phyloP scores from a whole-genome alignment of 2,329 filamentous ascomycete genomes.

The Phialemoniopsis sp. region DNA sequence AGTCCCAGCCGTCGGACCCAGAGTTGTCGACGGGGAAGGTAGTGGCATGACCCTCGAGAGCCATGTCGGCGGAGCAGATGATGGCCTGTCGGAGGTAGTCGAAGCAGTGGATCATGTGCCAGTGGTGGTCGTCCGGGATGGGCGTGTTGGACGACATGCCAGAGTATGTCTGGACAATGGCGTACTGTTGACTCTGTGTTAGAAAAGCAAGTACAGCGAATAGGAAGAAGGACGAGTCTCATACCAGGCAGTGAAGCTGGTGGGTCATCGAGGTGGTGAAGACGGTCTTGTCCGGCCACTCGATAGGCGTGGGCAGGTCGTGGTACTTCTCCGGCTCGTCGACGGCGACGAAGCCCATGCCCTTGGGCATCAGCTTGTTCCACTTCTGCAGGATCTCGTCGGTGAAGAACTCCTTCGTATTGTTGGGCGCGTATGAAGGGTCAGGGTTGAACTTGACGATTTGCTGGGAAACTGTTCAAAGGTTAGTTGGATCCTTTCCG shows the following conservation, averaged over 20 bases:
- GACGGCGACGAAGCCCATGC: slow-evolving; percentile 30
- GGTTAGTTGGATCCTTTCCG: no score
- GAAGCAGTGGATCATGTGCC: slow-evolving; percentile 45
- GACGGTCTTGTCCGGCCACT: slow-evolving; percentile 27
- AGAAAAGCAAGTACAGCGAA: neutral
- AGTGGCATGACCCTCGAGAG: slow-evolving; percentile 39
- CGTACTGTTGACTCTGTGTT: slow-evolving; percentile 18
- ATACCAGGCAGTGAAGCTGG: slow-evolving; percentile 28
- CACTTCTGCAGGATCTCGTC: slow-evolving; percentile 25
- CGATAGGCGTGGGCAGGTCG: slow-evolving; percentile 26
- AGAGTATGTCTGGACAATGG: slow-evolving; percentile 38
- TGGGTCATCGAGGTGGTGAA: slow-evolving; percentile 31
- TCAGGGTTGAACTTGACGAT: slow-evolving; percentile 26
- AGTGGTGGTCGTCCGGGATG: slow-evolving; percentile 37
- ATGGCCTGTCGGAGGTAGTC: slow-evolving; percentile 42
- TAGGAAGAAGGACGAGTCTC: neutral
- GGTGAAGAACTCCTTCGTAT: slow-evolving; percentile 29
- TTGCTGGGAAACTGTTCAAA: slow-evolving; percentile 20
- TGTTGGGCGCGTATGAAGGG: slow-evolving; percentile 25
- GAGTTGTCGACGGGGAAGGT: slow-evolving; percentile 41
- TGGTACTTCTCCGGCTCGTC: slow-evolving; percentile 28
- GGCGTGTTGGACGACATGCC: slow-evolving; percentile 30
- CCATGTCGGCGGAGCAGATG: slow-evolving; percentile 40
- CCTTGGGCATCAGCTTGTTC: slow-evolving; percentile 29
- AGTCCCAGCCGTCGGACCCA: slow-evolving; percentile 41